These are phyloP conservation scores for Pisolithus orientalis DNA, from an alignment of 768 basidiomycete genomes.

Conservation along the genomic window DNA sequence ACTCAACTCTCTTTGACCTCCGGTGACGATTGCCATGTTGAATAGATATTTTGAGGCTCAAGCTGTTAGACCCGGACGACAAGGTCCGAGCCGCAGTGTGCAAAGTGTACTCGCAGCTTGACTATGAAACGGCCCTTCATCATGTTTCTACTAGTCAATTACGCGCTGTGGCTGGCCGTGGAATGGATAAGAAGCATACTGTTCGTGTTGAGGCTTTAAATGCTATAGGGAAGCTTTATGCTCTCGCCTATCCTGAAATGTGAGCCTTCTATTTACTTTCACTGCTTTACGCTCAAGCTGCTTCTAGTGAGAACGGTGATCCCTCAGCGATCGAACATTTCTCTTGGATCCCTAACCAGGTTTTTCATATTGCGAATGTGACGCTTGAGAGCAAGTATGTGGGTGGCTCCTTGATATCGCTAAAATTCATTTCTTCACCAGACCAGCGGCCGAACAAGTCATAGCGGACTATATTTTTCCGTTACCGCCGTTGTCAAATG, in stretches of 20 bases:
- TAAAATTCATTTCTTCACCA: slow-evolving; percentile 18
- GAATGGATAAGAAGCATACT: slow-evolving; percentile 73
- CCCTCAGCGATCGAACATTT: slow-evolving; percentile 70
- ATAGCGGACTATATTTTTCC: slow-evolving; percentile 79
- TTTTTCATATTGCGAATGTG: slow-evolving; percentile 52
- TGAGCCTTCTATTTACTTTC: slow-evolving; percentile 32
- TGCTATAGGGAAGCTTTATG: slow-evolving; percentile 72
- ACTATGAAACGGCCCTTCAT: slow-evolving; percentile 87
- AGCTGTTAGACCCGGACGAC: slow-evolving; percentile 85
- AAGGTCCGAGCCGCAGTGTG: slow-evolving; percentile 83
- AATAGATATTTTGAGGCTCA: slow-evolving; percentile 52
- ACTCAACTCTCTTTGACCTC: background rate
- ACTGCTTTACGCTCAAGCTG: slow-evolving; percentile 1
- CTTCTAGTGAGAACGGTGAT: slow-evolving; percentile 71
- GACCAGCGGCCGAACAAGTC: slow-evolving; percentile 58
- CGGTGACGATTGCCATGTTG: slow-evolving; percentile 4
- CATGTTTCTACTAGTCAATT: slow-evolving; percentile 65
- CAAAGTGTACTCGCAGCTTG: slow-evolving; percentile 72
- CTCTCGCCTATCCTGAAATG: slow-evolving; percentile 86
- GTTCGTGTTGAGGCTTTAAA: slow-evolving; percentile 75
- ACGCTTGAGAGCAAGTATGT: slow-evolving; percentile 55
- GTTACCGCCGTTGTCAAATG: slow-evolving; percentile 44
- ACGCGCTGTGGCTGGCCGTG: slow-evolving; percentile 59
- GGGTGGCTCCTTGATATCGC: background rate
- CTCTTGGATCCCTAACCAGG: slow-evolving; percentile 83